Base-by-base conservation (phyloP, 2,329 filamentous ascomycete species). In the Phoma sp. region DNA sequence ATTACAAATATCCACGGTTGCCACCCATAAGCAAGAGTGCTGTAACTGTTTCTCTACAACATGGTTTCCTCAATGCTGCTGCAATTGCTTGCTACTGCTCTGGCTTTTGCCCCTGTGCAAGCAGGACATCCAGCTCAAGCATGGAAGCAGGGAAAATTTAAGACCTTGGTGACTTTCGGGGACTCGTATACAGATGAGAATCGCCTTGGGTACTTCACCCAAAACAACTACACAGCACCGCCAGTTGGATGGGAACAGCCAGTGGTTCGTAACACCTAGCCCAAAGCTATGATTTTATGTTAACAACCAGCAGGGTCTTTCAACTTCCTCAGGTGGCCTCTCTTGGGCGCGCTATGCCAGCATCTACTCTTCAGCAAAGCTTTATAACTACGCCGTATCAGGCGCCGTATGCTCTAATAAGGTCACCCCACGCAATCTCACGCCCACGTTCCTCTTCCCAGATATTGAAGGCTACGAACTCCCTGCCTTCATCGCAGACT, bases 161-260 rank as follows among this genome's bases (percentile, higher is more conserved):
- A 84, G 23, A 87, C 84, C 42, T 71, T 91, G 30, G 82, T 91
- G 32, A 81, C 86, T 0, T 92, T 92, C 67, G 89, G 89, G 11
- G 88, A 92, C 72, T 91, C 87, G 73, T 92, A 89, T 67, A 91
- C 88, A 0, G 90, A 93, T 67, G 87, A 92, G 64, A 84, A 82
- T 11, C 83, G 90, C 9, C 70, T 90, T 9, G 66, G 68, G 9
- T 92, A 90, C 68, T 88, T 92, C 66, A 74, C 77, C 52, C 74
- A 65, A 28, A 77, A 88, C 46, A 73, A 74, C 45, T 85, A 84
- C 34, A 74, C 77, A 5, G 78, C 84, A 0, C 89, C 90, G 1
- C 88, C 89, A 0, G 74, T 85, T 0, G 89, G 88, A 36, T 83
- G 78, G 73, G 71, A 77, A 11, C 73, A 80, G 28, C 79, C 80